Evolutionary conservation across 768 basidiomycete genomes (phyloP).

Genomic region (Amanita brunnescens): DNA sequence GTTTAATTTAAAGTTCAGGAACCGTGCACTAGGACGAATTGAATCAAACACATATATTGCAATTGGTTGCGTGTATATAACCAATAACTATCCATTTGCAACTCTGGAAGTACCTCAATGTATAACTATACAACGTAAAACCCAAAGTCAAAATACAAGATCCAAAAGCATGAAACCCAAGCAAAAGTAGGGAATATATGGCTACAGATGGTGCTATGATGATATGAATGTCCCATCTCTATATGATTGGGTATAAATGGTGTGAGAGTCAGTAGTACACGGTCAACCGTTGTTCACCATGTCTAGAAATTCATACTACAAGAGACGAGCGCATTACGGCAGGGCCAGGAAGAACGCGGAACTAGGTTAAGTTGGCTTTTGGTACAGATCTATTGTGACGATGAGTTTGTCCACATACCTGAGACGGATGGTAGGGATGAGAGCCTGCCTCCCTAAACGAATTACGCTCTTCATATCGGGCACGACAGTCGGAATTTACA

Average conservation of each 20-base stretch:
- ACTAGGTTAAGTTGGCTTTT: background rate
- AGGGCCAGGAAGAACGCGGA: slow-evolving; percentile 5
- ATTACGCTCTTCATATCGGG: slow-evolving; percentile 22
- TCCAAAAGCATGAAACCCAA: slow-evolving; percentile 2
- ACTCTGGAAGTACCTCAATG: background rate
- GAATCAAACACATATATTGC: background rate
- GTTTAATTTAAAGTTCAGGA: background rate
- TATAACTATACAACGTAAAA: slow-evolving; percentile 2
- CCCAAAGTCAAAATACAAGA: slow-evolving; percentile 3
- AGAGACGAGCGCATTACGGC: slow-evolving; percentile 3
- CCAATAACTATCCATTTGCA: background rate
- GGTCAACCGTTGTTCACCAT: background rate
- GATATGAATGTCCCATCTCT: slow-evolving; percentile 7
- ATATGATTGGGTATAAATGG: background rate
- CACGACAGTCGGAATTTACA: slow-evolving; percentile 8
- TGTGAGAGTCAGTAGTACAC: background rate
- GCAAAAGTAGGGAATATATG: background rate
- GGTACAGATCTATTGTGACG: background rate
- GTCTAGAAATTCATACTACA: background rate
- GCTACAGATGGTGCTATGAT: slow-evolving; percentile 9
- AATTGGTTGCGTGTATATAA: slow-evolving; percentile 3
- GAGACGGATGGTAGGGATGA: slow-evolving; percentile 24
- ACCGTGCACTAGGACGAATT: background rate
- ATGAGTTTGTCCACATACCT: slow-evolving; percentile 14
- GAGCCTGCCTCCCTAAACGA: slow-evolving; percentile 19